phyloP scores from a whole-genome alignment of 2,329 filamentous ascomycete species.

The Pseudopithomyces chartarum region DNA sequence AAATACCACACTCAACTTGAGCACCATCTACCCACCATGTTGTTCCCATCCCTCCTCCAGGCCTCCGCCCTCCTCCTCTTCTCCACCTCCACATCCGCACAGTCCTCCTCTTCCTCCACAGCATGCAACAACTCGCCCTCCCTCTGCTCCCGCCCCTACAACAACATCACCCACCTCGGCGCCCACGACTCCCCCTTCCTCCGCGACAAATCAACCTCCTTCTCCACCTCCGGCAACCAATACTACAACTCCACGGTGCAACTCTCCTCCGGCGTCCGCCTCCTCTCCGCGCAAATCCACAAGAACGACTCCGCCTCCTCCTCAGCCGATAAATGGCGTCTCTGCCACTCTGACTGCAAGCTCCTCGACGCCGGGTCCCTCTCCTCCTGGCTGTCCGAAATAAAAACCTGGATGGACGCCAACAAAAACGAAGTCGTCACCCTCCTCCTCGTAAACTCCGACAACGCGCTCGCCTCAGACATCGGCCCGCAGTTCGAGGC shows the following conservation, averaged over 20 bases:
- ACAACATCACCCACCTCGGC: slow-evolving; percentile 77
- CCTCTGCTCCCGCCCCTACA: slow-evolving; percentile 73
- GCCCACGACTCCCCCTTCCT: slow-evolving; percentile 77
- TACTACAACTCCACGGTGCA: slow-evolving; percentile 74
- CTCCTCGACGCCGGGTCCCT: slow-evolving; percentile 73
- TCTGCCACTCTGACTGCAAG: slow-evolving; percentile 72
- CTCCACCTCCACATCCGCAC: slow-evolving; percentile 33
- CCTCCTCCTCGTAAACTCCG: slow-evolving; percentile 73
- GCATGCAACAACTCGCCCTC: slow-evolving; percentile 82
- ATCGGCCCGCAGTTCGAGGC: slow-evolving; percentile 55
- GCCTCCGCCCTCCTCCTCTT: slow-evolving; percentile 34
- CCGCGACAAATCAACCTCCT: slow-evolving; percentile 64
- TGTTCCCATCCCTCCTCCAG: slow-evolving; percentile 31
- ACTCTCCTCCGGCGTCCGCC: slow-evolving; percentile 71
- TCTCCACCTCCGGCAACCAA: slow-evolving; percentile 72
- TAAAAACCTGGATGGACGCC: slow-evolving; percentile 71
- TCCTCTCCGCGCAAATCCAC: slow-evolving; percentile 76
- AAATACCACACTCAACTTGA: too few relatives aligned
- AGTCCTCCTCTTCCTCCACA: slow-evolving; percentile 24
- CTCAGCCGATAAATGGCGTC: slow-evolving; percentile 55
- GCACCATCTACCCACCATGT: slow-evolving; percentile 36
- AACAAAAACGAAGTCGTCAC: slow-evolving; percentile 79
- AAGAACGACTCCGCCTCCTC: slow-evolving; percentile 50
- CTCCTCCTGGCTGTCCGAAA: slow-evolving; percentile 64
- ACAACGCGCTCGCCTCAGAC: slow-evolving; percentile 59